phyloP scores from a whole-genome alignment of 2,329 filamentous ascomycete species.

The Fusarium chuoi region DNA sequence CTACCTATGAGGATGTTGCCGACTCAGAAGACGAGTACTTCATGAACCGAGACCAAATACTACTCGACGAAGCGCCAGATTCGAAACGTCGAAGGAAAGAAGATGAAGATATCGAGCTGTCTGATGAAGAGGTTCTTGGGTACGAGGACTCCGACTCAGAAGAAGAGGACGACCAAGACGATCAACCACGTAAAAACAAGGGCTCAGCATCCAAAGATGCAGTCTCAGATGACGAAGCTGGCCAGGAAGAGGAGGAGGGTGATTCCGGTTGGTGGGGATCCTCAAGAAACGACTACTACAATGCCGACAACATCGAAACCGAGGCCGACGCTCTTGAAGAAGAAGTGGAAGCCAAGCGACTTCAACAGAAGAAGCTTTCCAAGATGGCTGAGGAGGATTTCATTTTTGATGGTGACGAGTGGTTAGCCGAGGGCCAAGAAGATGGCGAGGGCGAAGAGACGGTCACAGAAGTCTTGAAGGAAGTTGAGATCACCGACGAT shows the following conservation, averaged over 20 bases:
- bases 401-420: constrained; percentile 89
- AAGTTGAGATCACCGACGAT: constrained; percentile 81
- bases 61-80: constrained; percentile 83
- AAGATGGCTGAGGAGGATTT: constrained; percentile 94
- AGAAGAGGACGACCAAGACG: constrained; percentile 58
- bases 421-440: constrained; percentile 70
- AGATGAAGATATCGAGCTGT: constrained; percentile 74
- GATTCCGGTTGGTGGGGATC: constrained; percentile 84
- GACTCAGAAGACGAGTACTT: constrained; percentile 96
- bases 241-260: constrained; percentile 60
- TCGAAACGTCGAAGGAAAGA: constrained; percentile 80
- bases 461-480: constrained; percentile 88
- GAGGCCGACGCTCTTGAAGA: constrained; percentile 83
- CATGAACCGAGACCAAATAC: constrained; percentile 83
- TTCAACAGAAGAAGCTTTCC: constrained; percentile 91
- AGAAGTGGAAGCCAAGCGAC: constrained; percentile 85
- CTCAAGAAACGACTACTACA: constrained; percentile 90
- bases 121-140: constrained; percentile 70
- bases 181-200: constrained; percentile 48
- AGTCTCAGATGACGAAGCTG: constrained; percentile 66
- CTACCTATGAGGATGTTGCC: constrained; percentile 83
- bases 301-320: constrained; percentile 78
- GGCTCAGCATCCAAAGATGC: constrained; percentile 46
- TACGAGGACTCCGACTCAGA: constrained; percentile 58
- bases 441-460: constrained; percentile 65